Evolutionary conservation across 2,329 filamentous ascomycete genomes (phyloP).

Genomic region (Onygenales sp.): DNA sequence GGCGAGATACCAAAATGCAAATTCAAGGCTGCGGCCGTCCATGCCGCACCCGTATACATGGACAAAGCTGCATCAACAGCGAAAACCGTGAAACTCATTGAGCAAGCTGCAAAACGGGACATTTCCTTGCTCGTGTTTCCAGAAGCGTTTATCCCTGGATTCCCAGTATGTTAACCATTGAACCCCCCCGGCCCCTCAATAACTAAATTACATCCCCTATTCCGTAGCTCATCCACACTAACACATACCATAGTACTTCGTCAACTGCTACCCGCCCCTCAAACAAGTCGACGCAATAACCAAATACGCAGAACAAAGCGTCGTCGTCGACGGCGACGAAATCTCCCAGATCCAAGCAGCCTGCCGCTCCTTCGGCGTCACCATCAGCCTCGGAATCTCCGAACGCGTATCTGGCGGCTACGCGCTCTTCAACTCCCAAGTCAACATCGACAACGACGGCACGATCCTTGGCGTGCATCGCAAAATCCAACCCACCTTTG

Average conservation of each 20-base stretch:
- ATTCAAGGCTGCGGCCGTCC: conserved; percentile 27
- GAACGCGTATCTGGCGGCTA: conserved; percentile 24
- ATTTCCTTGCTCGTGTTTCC: conserved; percentile 27
- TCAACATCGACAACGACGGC: conserved; percentile 24
- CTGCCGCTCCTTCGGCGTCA: conserved; percentile 21
- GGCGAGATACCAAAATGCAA: conserved; percentile 8
- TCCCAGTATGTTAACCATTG: conserved; percentile 14
- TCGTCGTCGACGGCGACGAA: conserved; percentile 23
- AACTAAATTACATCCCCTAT: background rate
- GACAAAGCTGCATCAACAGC: conserved; percentile 24
- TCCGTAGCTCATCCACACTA: no score
- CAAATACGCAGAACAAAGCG: conserved; percentile 25
- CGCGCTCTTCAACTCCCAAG: conserved; percentile 28
- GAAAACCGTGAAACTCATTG: conserved; percentile 25
- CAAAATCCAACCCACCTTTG: conserved; percentile 27
- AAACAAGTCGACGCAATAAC: conserved; percentile 23
- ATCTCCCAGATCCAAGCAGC: conserved; percentile 23
- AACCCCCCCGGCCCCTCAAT: background rate
- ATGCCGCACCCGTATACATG: conserved; percentile 29
- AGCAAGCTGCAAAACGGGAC: conserved; percentile 21
- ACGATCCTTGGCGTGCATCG: conserved; percentile 27
- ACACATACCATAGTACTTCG: conserved; percentile 16
- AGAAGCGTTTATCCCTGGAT: conserved; percentile 28
- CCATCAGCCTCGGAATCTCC: conserved; percentile 25
- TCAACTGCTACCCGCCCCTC: conserved; percentile 27